These are phyloP conservation scores for Ormosia emarginata DNA, from an alignment of 306 rosid genomes.

Conservation along the genomic window DNA sequence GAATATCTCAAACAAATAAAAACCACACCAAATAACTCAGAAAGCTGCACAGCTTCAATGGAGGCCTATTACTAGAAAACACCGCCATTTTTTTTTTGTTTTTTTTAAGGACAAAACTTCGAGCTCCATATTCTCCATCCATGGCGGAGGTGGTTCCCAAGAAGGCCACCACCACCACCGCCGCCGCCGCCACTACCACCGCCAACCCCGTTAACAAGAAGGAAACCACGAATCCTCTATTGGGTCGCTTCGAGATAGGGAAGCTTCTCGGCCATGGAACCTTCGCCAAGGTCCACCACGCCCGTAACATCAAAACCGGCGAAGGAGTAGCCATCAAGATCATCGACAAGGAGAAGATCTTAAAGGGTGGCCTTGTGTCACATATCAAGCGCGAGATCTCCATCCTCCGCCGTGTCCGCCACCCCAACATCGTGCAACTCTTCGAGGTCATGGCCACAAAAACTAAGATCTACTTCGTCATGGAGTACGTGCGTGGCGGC, in stretches of 20 bases:
- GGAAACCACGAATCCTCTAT: neutral
- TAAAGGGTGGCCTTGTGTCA: constrained; percentile 35
- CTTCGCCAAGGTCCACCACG: constrained; percentile 59
- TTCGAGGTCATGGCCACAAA: constrained; percentile 69
- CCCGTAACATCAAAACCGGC: constrained; percentile 40
- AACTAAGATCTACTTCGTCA: constrained; percentile 56
- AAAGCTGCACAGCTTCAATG: neutral
- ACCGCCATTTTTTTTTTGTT: neutral
- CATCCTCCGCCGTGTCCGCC: constrained; percentile 60
- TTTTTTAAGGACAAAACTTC: neutral
- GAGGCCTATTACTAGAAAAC: constrained; percentile 9
- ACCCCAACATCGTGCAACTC: constrained; percentile 59
- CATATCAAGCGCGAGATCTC: constrained; percentile 66
- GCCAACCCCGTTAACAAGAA: constrained; percentile 4
- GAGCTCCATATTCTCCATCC: neutral
- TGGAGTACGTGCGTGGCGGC: constrained; percentile 59
- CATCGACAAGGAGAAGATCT: constrained; percentile 50
- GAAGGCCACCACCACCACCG: neutral
- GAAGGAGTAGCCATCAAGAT: constrained; percentile 57
- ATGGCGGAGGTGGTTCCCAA: constrained; percentile 23
- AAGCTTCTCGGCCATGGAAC: constrained; percentile 59
- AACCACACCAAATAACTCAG: neutral
- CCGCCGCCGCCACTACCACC: neutral
- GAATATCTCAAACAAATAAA: neutral
- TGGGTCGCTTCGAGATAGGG: constrained; percentile 47